These are phyloP conservation scores for Xylariaceae sp. DNA, from an alignment of 2,329 filamentous ascomycete genomes.

Conservation along the genomic window DNA sequence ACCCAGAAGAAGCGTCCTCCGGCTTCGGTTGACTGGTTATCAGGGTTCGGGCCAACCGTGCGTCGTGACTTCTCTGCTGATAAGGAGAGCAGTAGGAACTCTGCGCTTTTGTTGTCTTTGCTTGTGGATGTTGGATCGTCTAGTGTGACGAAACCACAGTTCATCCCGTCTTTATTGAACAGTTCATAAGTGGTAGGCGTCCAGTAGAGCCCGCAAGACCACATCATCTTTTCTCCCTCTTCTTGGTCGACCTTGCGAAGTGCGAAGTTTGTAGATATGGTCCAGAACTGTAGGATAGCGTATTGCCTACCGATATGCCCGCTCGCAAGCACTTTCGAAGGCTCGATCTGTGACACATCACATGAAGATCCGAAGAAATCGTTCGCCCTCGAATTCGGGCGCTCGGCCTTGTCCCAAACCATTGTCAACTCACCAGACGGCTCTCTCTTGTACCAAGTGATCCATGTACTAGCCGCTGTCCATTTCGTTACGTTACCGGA, in stretches of 20 bases:
- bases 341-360: constrained; percentile 21
- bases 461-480: constrained; percentile 28
- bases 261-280: constrained; percentile 19
- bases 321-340: background rate
- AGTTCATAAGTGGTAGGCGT: constrained; percentile 26
- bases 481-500: constrained; percentile 30
- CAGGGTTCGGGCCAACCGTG: background rate
- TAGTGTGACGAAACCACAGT: constrained; percentile 29
- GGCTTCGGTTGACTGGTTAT: background rate
- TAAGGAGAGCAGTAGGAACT: constrained; percentile 29
- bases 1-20: constrained; percentile 30
- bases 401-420: constrained; percentile 14
- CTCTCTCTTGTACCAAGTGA: constrained; percentile 29
- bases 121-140: constrained; percentile 12
- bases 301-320: constrained; percentile 3
- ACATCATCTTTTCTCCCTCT: constrained; percentile 28
- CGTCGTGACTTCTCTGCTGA: constrained; percentile 23
- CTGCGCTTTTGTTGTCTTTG: constrained; percentile 2
- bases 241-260: constrained; percentile 24
- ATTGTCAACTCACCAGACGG: constrained; percentile 12
- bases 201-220: constrained; percentile 31
- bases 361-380: constrained; percentile 24
- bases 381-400: constrained; percentile 12
- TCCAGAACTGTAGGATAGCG: constrained; percentile 30
- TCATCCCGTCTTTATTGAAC: constrained; percentile 10